These are phyloP conservation scores for Skeletonema marinoi DNA, from an alignment of 108 stramenopile genomes.

Conservation along the genomic window DNA sequence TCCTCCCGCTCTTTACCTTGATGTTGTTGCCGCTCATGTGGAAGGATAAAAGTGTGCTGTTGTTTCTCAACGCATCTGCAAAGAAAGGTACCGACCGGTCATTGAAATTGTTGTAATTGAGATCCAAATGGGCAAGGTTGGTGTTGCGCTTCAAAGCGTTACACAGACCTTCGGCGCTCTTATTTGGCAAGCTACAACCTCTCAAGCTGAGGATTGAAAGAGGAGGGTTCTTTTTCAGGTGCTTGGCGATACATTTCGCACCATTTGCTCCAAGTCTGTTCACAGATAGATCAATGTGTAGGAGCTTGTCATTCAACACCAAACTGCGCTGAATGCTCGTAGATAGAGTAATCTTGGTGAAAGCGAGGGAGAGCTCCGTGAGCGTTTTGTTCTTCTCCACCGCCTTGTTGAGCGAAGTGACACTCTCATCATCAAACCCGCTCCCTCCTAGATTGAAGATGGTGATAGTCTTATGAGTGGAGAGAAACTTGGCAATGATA, in stretches of 20 bases:
- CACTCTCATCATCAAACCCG: neutral
- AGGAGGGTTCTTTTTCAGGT: neutral
- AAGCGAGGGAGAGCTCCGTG: neutral
- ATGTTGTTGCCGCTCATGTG: neutral
- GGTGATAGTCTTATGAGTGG: neutral
- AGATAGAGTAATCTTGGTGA: neutral
- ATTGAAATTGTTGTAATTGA: neutral
- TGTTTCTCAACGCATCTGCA: constrained; percentile 1
- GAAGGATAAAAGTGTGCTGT: neutral
- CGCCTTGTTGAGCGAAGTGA: neutral
- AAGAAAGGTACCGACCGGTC: neutral
- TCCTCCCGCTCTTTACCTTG: neutral
- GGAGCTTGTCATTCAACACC: neutral
- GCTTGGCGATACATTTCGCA: neutral
- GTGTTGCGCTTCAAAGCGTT: constrained; percentile 4
- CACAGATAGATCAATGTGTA: neutral
- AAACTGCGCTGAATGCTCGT: neutral
- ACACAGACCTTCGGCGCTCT: neutral
- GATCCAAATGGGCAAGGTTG: constrained; percentile 2
- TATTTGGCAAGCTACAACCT: neutral
- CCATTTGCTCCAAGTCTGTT: neutral
- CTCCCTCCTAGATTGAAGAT: neutral
- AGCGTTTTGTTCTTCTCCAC: neutral
- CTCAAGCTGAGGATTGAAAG: neutral
- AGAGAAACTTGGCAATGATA: neutral